phyloP scores from a whole-genome alignment of 2,329 filamentous ascomycete species.

The Trichophyton mentagrophytes region DNA sequence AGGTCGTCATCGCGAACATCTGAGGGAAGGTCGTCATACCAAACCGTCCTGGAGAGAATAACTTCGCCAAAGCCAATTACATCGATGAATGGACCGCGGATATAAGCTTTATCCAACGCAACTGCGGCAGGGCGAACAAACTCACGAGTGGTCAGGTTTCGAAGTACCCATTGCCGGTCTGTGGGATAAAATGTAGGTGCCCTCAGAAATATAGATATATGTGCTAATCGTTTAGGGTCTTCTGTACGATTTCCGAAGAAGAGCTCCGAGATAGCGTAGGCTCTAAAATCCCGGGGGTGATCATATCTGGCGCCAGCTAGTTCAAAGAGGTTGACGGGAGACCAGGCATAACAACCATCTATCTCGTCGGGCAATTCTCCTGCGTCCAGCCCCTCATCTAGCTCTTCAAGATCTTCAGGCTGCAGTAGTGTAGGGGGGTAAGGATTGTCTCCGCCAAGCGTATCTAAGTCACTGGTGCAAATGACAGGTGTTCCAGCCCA shows the following conservation, averaged over 20 bases:
- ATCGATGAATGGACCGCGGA: constrained; percentile 17
- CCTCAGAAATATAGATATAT: not conserved
- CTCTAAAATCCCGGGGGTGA: no score
- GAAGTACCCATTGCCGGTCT: constrained; percentile 7
- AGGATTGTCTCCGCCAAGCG: not conserved
- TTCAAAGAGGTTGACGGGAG: not conserved
- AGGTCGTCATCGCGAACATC: constrained; percentile 13
- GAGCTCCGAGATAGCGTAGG: no score
- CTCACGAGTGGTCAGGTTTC: constrained; percentile 8
- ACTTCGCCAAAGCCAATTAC: constrained; percentile 21
- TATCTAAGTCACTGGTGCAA: not conserved
- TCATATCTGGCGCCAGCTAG: not conserved
- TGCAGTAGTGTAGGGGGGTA: not conserved
- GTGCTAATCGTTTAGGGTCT: no score
- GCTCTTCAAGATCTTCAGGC: not conserved
- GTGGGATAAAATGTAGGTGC: constrained; percentile 5
- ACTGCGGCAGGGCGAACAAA: constrained; percentile 6
- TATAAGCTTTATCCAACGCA: constrained; percentile 6
- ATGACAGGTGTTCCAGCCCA: not conserved
- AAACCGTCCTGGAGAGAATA: constrained; percentile 19
- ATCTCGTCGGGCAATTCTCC: not conserved
- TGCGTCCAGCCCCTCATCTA: not conserved
- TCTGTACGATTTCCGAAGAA: no score
- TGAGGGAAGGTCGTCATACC: constrained; percentile 15
- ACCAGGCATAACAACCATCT: no score